Base-by-base conservation (phyloP, 345 rosid species). In the Aurinia saxatilis region DNA sequence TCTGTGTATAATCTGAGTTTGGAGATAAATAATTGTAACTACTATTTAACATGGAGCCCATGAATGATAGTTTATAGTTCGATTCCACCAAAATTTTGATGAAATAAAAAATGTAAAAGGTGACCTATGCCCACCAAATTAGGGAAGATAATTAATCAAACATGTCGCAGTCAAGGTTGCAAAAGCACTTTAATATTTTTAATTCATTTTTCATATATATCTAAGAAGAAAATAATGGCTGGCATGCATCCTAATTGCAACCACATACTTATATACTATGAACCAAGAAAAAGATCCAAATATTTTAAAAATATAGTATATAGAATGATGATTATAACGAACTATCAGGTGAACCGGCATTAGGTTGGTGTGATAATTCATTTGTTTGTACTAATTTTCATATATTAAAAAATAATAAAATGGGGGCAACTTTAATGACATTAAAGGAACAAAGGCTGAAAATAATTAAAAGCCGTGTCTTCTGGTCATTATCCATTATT, bases 401-500 rank as follows among this genome's bases (percentile, higher is more conserved):
- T 1, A 23, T 6, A 18, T 33, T 29, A 29, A 2, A 50, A 41
- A 11, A 3, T 10, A 38, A 10, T 5, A 38, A 64, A 33, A 13
- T 50, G 31, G 14, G 36, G 39, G 33, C n/a, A 70, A 48, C 69
- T 63, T 55, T 49, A 39, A 37, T 45, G 60, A 30, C 49, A 62
- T 46, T 13, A 46, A 53, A 37, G 67, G 62, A 51, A 8, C 42
- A 53, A 41, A 54, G 52, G 55, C 23, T 60, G 39, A 18, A 59
- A 61, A 61, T 60, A 48, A 70, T 62, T 44, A 4, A 68, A 60
- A 60, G 45, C 50, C 68, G 45, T 70, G 68, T 70, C 63, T 19
- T 54, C 15, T 47, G 63, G 74, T 56, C 69, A 47, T 56, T 56
- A 70, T 47, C 74, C 58, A 70, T 63, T 55, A 39, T 49, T 46